Percentiles rank a stretch among this genome's conserved stretches.
Conservation (phyloP, 163 green algal species). For the Dunaliella salina region DNA sequence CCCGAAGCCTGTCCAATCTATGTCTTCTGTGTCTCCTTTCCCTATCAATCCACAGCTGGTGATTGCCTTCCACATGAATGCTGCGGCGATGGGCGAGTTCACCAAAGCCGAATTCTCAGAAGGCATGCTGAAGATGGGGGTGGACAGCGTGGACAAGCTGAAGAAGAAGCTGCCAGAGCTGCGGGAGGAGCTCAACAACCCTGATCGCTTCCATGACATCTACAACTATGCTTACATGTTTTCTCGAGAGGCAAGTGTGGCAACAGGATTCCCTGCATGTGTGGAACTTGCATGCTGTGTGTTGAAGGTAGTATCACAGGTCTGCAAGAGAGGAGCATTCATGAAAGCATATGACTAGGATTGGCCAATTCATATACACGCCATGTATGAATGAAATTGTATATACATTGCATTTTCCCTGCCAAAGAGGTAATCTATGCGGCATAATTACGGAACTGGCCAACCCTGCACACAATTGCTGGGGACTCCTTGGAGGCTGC, state of each 20-base stretch:
- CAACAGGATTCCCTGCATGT: neutral
- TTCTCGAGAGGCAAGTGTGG: conserved; percentile 45
- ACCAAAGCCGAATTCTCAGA: conserved; percentile 45
- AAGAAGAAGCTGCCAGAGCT: conserved; percentile 63
- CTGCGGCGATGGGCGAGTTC: conserved; percentile 84
- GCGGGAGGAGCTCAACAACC: conserved; percentile 57
- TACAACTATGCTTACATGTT: conserved; percentile 90
- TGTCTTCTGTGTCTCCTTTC: neutral
- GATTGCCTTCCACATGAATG: conserved; percentile 71
- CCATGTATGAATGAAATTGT: no score
- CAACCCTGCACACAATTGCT: no score
- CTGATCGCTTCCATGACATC: conserved; percentile 75
- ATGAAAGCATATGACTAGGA: no score
- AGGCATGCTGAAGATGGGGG: conserved; percentile 70
- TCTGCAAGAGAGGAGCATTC: no score
- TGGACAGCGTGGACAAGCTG: conserved; percentile 74
- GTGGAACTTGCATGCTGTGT: no score
- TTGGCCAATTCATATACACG: no score
- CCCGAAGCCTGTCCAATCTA: no score
- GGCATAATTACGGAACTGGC: no score
- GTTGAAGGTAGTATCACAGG: no score
- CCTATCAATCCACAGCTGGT: conserved; percentile 57
- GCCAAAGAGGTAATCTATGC: no score
- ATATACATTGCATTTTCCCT: no score
- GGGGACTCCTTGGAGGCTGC: no score